These are phyloP conservation scores for Aspergillus nomiae DNA, from an alignment of 2,329 filamentous ascomycete genomes.

Conservation along the genomic window DNA sequence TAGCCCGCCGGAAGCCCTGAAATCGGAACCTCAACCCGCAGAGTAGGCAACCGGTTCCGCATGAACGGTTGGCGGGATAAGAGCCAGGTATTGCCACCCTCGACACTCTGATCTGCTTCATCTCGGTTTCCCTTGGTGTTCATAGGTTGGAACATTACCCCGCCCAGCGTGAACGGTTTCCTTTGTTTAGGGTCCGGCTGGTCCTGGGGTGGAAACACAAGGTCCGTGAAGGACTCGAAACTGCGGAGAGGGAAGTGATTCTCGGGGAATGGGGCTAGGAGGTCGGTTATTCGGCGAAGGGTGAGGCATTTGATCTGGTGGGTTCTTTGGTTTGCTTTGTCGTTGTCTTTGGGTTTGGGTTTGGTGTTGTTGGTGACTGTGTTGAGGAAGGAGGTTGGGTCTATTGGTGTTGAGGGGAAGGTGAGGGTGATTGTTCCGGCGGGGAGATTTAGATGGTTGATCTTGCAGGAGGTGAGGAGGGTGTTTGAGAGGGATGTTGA, in stretches of 20 bases:
- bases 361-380: background rate
- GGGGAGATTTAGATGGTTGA: slow-evolving; percentile 35
- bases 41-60: slow-evolving; percentile 26
- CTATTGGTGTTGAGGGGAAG: slow-evolving; percentile 24
- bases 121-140: background rate
- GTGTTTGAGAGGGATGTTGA: slow-evolving; percentile 57
- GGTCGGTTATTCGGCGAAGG: slow-evolving; percentile 50
- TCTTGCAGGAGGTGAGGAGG: slow-evolving; percentile 48
- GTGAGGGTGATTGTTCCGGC: slow-evolving; percentile 37
- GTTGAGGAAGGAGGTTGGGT: slow-evolving; percentile 8
- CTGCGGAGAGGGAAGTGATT: slow-evolving; percentile 47
- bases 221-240: slow-evolving; percentile 42
- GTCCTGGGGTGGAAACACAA: slow-evolving; percentile 41
- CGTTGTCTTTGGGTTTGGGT: background rate
- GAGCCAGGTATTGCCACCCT: slow-evolving; percentile 34
- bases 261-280: slow-evolving; percentile 50
- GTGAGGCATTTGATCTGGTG: slow-evolving; percentile 44
- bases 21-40: slow-evolving; percentile 22
- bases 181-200: background rate
- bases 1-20: background rate
- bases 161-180: slow-evolving; percentile 48
- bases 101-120: background rate
- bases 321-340: slow-evolving; percentile 10
- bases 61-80: slow-evolving; percentile 43
- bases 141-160: slow-evolving; percentile 51